Base-by-base conservation (phyloP, 176 grass and related monocot species). In the Pharus latifolius region DNA sequence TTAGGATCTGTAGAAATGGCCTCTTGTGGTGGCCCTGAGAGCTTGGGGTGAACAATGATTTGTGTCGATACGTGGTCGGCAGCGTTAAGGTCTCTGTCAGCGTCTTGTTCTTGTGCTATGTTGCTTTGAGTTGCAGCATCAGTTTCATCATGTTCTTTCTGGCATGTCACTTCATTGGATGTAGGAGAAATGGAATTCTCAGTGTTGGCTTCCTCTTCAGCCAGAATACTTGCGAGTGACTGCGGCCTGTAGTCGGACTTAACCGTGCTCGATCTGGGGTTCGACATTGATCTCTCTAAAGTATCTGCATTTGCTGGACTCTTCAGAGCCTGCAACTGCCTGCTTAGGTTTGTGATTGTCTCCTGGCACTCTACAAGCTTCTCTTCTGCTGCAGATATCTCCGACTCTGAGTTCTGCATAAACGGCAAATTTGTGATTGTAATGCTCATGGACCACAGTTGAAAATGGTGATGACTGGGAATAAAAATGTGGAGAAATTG, bases 321-420 rank as follows among this genome's bases (percentile, higher is more conserved):
- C 53, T 79, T 59, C 32, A 96, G 74, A 65, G 81, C 88, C 57
- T 81, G 74, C 46, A 96, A 34, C 61, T 86, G 78, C 44, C 82
- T 91, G 48, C 71, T 87, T 18, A 96, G 56, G 9, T 62, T 88
- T 30, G 85, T 71, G 30, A 96, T 91, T 6, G 84, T 84, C 56
- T 81, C 81, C 47, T 96, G 88, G 69, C 87, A 96, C 68, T 80
- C 91, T 4, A 84, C 78, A 76, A 96, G 83, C 60, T 91, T 88
- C 32, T 86, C 75, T 10, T 82, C 83, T 52, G 82, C 78, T 73
- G 73, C 78, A 3, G 40, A 60, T 70, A 66, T 75, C 13, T 91
- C 79, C 11, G 50, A 75, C 13, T 91, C 79, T 15, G 50, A 75
- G 43, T 83, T 63, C 92, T 96, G 82, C 55, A 84, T 8, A 41